These are phyloP conservation scores for Herpetomonas tarakana DNA, from an alignment of 208 protist species.

Conservation along the genomic window DNA sequence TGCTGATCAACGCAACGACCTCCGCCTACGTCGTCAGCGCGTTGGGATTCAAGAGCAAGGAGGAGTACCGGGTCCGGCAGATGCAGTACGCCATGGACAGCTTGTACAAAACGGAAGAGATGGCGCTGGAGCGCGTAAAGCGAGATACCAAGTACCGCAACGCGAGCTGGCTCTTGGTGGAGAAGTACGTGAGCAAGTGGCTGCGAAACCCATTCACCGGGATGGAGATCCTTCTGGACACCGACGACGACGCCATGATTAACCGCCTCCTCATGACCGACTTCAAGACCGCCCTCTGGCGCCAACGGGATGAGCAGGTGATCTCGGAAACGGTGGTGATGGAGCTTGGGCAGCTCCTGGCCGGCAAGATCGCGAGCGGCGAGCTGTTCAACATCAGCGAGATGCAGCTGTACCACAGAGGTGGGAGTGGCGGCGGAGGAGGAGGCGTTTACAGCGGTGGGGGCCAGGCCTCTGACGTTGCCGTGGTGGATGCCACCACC, in stretches of 20 bases:
- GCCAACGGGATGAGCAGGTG: constrained; percentile 62
- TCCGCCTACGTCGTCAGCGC: constrained; percentile 36
- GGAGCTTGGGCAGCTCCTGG: constrained; percentile 26
- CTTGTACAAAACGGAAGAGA: constrained; percentile 30
- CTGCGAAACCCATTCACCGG: constrained; percentile 44
- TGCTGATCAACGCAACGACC: constrained; percentile 74
- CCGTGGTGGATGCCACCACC: too few species aligned
- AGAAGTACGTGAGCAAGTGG: constrained; percentile 43
- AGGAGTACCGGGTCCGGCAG: constrained; percentile 44
- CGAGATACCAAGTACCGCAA: constrained; percentile 64
- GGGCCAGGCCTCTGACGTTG: too few species aligned
- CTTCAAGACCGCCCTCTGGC: constrained; percentile 67
- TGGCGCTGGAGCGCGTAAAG: constrained; percentile 49
- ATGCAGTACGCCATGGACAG: constrained; percentile 64
- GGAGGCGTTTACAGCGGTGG: not conserved
- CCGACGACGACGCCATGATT: constrained; percentile 40
- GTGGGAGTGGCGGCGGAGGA: not conserved
- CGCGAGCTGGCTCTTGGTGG: constrained; percentile 67
- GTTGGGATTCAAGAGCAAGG: constrained; percentile 61
- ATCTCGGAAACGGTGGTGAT: constrained; percentile 69
- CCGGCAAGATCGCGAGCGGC: constrained; percentile 28
- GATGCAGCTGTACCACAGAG: constrained; percentile 40
- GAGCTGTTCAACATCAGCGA: constrained; percentile 39
- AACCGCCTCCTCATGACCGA: constrained; percentile 74
- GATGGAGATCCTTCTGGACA: constrained; percentile 26